These are phyloP conservation scores for Trichophyton mentagrophytes DNA, from an alignment of 2,329 filamentous ascomycete species.

Conservation along the genomic window DNA sequence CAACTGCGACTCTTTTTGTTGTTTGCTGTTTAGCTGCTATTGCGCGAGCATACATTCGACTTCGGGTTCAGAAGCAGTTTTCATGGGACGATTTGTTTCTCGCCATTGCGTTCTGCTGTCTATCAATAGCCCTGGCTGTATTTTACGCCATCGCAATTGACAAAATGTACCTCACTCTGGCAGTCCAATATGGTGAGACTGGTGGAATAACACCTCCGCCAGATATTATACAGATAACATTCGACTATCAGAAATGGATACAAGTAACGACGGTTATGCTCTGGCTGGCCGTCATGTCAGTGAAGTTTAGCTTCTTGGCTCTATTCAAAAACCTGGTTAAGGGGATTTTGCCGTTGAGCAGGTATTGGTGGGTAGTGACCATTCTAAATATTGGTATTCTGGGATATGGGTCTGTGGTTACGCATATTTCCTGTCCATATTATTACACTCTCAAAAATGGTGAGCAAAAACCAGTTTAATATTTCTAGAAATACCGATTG, in stretches of 20 bases:
- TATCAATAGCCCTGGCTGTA: neutral
- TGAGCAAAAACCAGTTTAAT: neutral
- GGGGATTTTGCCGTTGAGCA: neutral
- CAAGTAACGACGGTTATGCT: neutral
- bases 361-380: constrained; percentile 1
- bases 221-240: neutral
- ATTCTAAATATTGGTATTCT: neutral
- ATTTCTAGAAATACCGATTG: neutral
- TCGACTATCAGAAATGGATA: constrained; percentile 4
- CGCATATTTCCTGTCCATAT: constrained; percentile 1
- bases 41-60: neutral
- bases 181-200: neutral
- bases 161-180: neutral
- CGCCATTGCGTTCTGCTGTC: neutral
- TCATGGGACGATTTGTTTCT: constrained; percentile 1
- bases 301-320: neutral
- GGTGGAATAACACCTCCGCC: neutral
- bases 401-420: neutral
- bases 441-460: constrained; percentile 1
- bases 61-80: neutral
- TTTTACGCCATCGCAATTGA: neutral
- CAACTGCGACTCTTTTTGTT: neutral
- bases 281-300: neutral
- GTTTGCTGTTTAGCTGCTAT: constrained; percentile 1
- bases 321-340: neutral